phyloP scores from a whole-genome alignment of 2,329 filamentous ascomycete species.

The Talaromyces sp. region DNA sequence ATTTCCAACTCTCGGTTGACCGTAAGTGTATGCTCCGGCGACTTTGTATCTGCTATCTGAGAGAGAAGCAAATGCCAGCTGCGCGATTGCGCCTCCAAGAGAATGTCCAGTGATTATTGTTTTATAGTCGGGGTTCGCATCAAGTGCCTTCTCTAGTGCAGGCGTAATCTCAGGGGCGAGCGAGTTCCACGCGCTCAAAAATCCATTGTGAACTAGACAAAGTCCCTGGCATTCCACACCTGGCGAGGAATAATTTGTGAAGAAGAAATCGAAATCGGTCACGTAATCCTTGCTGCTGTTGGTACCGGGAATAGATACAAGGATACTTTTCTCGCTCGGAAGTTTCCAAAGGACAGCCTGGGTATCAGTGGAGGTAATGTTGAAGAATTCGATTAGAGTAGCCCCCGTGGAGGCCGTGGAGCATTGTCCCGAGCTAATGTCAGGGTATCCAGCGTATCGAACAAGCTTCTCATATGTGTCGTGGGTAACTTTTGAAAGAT shows the following conservation, averaged over 20 bases:
- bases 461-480: not conserved
- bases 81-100: not conserved
- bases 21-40: not conserved
- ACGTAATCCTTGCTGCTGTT: not conserved
- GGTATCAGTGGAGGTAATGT: not conserved
- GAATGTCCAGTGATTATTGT: not conserved
- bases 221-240: not conserved
- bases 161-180: not conserved
- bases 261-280: not conserved
- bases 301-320: not conserved
- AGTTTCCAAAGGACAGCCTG: not conserved
- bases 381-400: not conserved
- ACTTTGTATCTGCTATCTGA: not conserved
- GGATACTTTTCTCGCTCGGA: not conserved
- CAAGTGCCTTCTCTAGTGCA: not conserved
- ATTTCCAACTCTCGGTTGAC: not conserved
- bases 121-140: not conserved
- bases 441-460: not conserved
- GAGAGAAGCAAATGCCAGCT: not conserved
- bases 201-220: not conserved
- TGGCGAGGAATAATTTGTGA: not conserved
- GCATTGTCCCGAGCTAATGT: not conserved
- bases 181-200: not conserved
- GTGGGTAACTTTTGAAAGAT: not conserved
- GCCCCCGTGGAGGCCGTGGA: not conserved